Evolutionary conservation across 2,329 filamentous ascomycete genomes (phyloP), one percentile per base, ranked within the genome.

Genomic region (Fusarium concolor): DNA sequence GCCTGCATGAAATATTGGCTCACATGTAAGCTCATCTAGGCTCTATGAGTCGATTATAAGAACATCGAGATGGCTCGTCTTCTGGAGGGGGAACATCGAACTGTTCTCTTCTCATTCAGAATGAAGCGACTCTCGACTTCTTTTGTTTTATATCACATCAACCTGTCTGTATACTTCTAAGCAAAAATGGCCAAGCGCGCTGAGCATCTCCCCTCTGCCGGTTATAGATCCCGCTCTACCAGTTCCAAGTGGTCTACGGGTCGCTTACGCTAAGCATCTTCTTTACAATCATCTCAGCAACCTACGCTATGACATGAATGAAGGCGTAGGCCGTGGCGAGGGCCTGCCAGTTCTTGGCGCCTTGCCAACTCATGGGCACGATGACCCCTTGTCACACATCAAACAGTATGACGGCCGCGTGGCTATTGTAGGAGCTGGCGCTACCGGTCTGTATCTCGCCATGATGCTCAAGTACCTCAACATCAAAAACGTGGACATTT

Each of bases 381-480:
- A 62, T 15, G 9, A 50, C 11, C 38, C 43, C 1, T 4, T 57
- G 2, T 22, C 29, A 3, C 14, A 50, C 6, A 9, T 58, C 0
- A 14, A n/a, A 3, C 42, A 46, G 33, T 59, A 59, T 22, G 38
- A 62, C 3, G 66, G 53, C 2, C 65, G 65, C 2, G 29, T 69
- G 3, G 62, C 60, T 9, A 68, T 69, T 9, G 45, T 69, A 1
- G 65, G 66, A 0, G 66, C 66, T 22, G 65, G 65, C 2, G 66
- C 29, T 7, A 42, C 65, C 0, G 66, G 66, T 5, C n/a, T 69
- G 15, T 68, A 65, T 8, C 38, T 68, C 1, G 61, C 65, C 2
- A 69, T 69, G 65, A 65, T 69, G 44, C 35, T 69, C 24, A 69
- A 69, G 28, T 53, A 26, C 2, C 52, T 65, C 9, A 31, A 51